Evolutionary conservation across 1,284 basidiomycete genomes (phyloP).

Genomic region (Trametes pubescens): DNA sequence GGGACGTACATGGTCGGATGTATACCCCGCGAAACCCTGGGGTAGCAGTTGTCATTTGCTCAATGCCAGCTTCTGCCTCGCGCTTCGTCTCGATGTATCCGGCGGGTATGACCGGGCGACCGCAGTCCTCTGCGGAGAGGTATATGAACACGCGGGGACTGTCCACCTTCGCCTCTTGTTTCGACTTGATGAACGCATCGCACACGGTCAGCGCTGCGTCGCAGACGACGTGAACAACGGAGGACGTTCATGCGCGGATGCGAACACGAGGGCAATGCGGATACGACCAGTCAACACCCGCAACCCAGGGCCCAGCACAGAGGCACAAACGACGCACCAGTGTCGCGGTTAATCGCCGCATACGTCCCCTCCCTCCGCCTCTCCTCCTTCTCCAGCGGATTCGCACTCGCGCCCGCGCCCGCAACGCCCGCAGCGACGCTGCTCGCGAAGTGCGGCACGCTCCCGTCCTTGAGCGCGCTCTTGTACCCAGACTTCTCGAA

Average conservation of each 20-base stretch:
- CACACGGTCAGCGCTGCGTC: slow-evolving; percentile 74
- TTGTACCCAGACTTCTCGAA: slow-evolving; percentile 90
- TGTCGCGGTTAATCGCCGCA: slow-evolving; percentile 87
- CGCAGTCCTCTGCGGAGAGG: slow-evolving; percentile 94
- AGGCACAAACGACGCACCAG: slow-evolving; percentile 63
- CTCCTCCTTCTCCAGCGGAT: slow-evolving; percentile 67
- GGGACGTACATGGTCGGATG: slow-evolving; percentile 81
- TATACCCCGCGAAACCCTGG: slow-evolving; percentile 72
- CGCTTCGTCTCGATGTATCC: slow-evolving; percentile 92
- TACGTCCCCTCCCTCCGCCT: slow-evolving; percentile 59
- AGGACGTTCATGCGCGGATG: neutral
- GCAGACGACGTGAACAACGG: slow-evolving; percentile 1
- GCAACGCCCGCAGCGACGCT: slow-evolving; percentile 51
- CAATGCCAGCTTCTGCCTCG: slow-evolving; percentile 83
- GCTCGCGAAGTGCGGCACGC: slow-evolving; percentile 62
- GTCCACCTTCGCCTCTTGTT: slow-evolving; percentile 41
- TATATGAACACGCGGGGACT: slow-evolving; percentile 83
- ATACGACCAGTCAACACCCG: slow-evolving; percentile 4
- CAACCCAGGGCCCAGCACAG: neutral
- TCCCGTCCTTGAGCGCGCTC: slow-evolving; percentile 63
- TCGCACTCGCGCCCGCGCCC: slow-evolving; percentile 51
- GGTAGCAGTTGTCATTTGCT: slow-evolving; percentile 51
- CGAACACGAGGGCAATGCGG: neutral
- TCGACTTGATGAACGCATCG: slow-evolving; percentile 69
- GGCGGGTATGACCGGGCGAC: slow-evolving; percentile 84